Base-by-base conservation (phyloP, 768 basidiomycete genomes). In the Suillus tomentosus region DNA sequence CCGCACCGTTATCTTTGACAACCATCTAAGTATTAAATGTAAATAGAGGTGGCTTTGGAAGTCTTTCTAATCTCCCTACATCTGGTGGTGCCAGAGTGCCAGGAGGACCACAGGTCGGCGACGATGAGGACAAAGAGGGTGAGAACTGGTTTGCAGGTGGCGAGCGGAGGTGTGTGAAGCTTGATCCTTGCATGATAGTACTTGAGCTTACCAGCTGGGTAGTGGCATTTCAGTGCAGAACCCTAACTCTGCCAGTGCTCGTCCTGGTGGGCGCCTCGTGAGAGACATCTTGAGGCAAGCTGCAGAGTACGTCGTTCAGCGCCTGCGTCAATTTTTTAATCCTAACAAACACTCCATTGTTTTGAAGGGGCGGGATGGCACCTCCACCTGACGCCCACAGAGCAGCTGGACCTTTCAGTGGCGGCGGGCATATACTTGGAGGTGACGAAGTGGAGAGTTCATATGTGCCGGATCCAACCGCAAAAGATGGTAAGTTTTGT, bases 61-160 rank as follows among this genome's bases (percentile, higher is more conserved):
- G 77, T 5, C 62, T 83, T 37, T 63, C 78, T 0, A 77, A 80
- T 45, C 48, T 82, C 9, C 55, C 56, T 3, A 51, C 71, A 15
- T 63, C 73, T 19, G 67, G 63, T 27, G 62, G 66, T 8, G 36
- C 65, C 0, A 68, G 71, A 55, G 66, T 67, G 39, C 48, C 69
- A n/a, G 70, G 62, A 48, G 71, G 68, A 67, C 75, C 70, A 37
- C 77, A 78, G 7, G 81, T 19, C 10, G 11, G 80, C 36, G 86
- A 86, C 1, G 82, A 81, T 13, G 80, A 79, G 8, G 78, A 75
- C 9, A 81, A 82, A 42, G 82, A 83, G 19, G 79, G 81, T 2
- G 86, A 92, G 69, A 88, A 82, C 68, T 92, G 89, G 84, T 99
- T 94, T 76, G 90, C 96, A 3, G 96, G 96, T n/a, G 96, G 96